Base-by-base conservation (phyloP, 805 yeast genomes). In the Phaffomyces opuntiae region DNA sequence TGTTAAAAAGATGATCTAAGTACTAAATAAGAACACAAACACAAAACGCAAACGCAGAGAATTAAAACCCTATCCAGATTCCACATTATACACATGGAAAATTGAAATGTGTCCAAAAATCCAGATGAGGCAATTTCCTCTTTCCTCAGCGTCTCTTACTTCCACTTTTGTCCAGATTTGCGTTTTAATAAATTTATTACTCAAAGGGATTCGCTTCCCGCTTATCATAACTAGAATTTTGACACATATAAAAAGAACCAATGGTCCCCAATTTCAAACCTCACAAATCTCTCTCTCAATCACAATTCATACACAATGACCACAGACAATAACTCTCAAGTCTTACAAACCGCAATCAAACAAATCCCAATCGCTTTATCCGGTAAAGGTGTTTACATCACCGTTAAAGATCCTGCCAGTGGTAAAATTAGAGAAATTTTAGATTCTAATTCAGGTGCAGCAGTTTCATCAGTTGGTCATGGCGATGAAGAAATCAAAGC, bases 391-490 rank as follows among this genome's bases (percentile, higher is more conserved):
- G 48, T 59, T 40, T 57, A 57, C 48, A 56, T 72, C 50, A 59
- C 62, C 7, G 60, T 68, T 25, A 62, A 55, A 43, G 70, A 70
- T 51, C 67, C 70, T 27, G 53, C 48, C 9, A 62, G 72, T 17
- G 66, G 66, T n/a, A 62, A 60, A 40, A 46, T 49, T 39, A 59
- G 44, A 21, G 63, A 58, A 41, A 55, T 68, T 14, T 51, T 70
- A 29, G 78, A 73, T 50, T 75, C 70, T 24, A 60, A 62, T 57
- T 71, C 77, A 5, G 77, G 78, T 52, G 78, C 78, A 17, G 77
- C 78, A 19, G 78, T 73, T 36, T 70, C 71, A n/a, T 66, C 75
- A 1, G 60, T 73, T 17, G 78, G 78, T 32, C 76, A 73, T 45
- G 60, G 63, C 37, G 73, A 71, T 47, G 61, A 55, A 21, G 74